Base-by-base conservation (phyloP, 1,139 yeast species). In the Suhomyces bokatorum region DNA sequence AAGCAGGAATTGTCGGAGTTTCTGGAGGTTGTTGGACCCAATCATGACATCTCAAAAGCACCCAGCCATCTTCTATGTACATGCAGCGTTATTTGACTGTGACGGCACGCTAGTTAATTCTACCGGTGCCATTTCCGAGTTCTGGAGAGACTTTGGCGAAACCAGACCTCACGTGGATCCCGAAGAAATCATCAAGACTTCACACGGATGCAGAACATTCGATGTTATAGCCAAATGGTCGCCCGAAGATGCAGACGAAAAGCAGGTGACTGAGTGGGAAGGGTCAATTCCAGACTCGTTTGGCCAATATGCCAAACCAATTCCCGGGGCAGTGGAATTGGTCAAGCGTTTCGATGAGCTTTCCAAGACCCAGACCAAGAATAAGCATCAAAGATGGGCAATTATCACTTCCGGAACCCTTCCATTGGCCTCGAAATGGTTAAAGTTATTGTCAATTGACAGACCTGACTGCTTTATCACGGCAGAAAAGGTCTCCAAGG, bases 91-190 rank as follows among this genome's bases (percentile, higher is more conserved):
- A 53, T 87, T 87, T 63, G 96, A 87, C 64, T 81, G 90, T 45
- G 96, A 87, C 62, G 96, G 96, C 43, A 87, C 96, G 28, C 73
- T 87, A 59, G 87, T 87, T 61, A 81, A 85, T 60, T 85, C 95
- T 31, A 87, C 91, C 48, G 84, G 83, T 48, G 89, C 95, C 47
- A 85, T 87, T 52, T 88, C 87, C 60, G 85, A 81, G 59, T 83
- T 87, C 70, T 87, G 95, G 95, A 77, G 78, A 61, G 81, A 81
- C 52, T 80, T 84, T 60, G 88, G 85, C 51, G 70, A 79, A 62
- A 77, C 80, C 53, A 77, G 85, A 66, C 85, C 88, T 45, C 83
- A 79, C 57, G 85, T 85, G 49, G 80, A 83, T 66, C 80, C 88
- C 16, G 83, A 80, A 48, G 81, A 80, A 57, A 80, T 87, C 46